A percentile compares a stretch with the other conserved stretches of the same genome.
These are phyloP conservation scores for Centaurea solstitialis DNA, from an alignment of 129 eudicot genomes.

Conservation along the genomic window DNA sequence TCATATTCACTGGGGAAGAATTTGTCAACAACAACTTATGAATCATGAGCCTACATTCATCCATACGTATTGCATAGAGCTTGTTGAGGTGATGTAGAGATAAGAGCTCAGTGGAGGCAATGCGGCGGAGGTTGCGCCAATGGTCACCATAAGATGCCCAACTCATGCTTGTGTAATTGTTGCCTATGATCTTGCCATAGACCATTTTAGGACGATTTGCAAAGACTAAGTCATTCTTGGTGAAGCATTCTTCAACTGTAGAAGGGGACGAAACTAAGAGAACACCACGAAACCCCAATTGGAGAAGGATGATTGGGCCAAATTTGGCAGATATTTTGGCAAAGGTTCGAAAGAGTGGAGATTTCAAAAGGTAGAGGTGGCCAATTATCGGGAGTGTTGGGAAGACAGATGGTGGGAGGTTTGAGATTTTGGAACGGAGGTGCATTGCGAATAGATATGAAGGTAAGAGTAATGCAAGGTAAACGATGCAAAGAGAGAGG, in stretches of 20 bases:
- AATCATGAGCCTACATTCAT: no score
- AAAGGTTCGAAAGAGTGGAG: no score
- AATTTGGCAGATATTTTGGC: no score
- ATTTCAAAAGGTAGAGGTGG: no score
- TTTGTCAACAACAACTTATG: no score
- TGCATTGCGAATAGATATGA: constrained; percentile 25
- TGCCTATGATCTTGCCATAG: constrained; percentile 30
- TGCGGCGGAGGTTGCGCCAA: constrained; percentile 52
- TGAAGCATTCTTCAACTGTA: no score
- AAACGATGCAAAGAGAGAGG: not conserved
- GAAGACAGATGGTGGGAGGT: constrained; percentile 56
- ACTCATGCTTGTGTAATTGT: constrained; percentile 36
- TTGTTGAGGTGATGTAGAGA: constrained; percentile 40
- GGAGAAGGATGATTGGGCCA: no score
- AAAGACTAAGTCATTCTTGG: no score
- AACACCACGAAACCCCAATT: no score
- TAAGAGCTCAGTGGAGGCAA: constrained; percentile 43
- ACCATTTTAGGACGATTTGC: constrained; percentile 41
- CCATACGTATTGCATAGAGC: constrained; percentile 27
- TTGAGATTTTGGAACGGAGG: constrained; percentile 23
- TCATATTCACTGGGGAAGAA: no score
- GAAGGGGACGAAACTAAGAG: no score
- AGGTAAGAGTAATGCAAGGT: not conserved
- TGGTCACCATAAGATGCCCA: constrained; percentile 40
- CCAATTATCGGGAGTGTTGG: constrained; percentile 52